Percentiles rank a stretch among this genome's conserved stretches.
These are phyloP conservation scores for Zymoseptoria ardabiliae DNA, from an alignment of 2,329 filamentous ascomycete species.

Conservation along the genomic window DNA sequence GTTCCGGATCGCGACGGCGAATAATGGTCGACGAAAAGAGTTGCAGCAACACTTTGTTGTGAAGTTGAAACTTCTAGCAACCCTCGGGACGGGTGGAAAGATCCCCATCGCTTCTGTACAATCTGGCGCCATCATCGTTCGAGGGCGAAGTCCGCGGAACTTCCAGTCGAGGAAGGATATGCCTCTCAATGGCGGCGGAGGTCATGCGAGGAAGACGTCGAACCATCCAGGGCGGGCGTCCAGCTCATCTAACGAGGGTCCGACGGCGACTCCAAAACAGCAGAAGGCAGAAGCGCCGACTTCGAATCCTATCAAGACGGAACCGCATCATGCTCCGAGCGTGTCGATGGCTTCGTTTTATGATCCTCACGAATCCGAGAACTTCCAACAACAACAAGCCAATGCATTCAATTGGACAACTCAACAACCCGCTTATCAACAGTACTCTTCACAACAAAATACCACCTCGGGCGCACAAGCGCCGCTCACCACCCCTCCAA, in stretches of 20 bases:
- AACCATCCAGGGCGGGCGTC: conserved; percentile 14
- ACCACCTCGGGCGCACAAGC: not conserved
- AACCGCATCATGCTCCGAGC: conserved; percentile 30
- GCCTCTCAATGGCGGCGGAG: conserved; percentile 70
- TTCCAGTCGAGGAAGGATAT: conserved; percentile 93
- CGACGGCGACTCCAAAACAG: conserved; percentile 21
- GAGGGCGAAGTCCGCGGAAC: conserved; percentile 85
- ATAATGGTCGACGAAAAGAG: conserved; percentile 90
- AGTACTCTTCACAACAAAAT: not conserved
- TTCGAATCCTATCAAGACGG: conserved; percentile 24
- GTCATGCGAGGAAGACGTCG: conserved; percentile 61
- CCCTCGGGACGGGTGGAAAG: conserved; percentile 74
- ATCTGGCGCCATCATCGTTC: conserved; percentile 87
- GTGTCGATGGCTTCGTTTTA: conserved; percentile 34
- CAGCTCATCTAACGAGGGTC: conserved; percentile 20
- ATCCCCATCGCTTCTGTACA: conserved; percentile 74
- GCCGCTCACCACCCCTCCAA: not conserved
- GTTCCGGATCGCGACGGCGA: conserved; percentile 90
- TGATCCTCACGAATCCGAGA: conserved; percentile 29
- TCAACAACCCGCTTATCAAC: not conserved
- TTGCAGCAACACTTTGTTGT: conserved; percentile 94
- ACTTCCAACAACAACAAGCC: not conserved
- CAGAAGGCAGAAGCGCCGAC: conserved; percentile 12
- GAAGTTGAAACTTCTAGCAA: conserved; percentile 77
- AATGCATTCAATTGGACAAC: not conserved